Percentiles rank a stretch among this genome's conserved stretches.
Evolutionary conservation across 176 grass and related monocot genomes (phyloP).

Genomic region (Saccharum spontaneum): DNA sequence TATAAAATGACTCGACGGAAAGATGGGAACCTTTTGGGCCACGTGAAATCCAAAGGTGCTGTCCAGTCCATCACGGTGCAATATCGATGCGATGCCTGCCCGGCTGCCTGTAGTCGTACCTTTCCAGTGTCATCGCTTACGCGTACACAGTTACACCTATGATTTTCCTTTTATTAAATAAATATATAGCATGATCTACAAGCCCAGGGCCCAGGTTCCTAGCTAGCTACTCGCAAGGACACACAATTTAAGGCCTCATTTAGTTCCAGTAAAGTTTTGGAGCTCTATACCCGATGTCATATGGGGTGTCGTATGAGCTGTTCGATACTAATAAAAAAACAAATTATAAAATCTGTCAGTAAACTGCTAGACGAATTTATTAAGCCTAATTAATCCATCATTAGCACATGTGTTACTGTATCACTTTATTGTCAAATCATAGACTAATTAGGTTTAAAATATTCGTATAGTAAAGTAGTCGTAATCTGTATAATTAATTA

Average conservation of each 20-base stretch:
- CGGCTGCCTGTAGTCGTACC: neutral
- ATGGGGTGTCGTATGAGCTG: too few relatives aligned
- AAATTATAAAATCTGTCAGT: too few relatives aligned
- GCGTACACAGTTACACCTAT: neutral
- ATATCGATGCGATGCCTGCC: neutral
- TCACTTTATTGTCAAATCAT: too few relatives aligned
- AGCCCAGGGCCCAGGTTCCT: neutral
- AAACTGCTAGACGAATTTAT: too few relatives aligned
- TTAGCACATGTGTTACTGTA: too few relatives aligned
- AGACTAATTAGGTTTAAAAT: too few relatives aligned
- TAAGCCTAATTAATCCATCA: too few relatives aligned
- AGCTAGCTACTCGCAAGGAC: neutral
- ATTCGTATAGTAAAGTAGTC: too few relatives aligned
- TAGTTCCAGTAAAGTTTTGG: too few relatives aligned
- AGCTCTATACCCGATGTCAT: too few relatives aligned
- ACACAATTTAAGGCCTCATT: neutral
- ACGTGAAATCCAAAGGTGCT: conserved; percentile 48
- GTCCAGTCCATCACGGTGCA: neutral
- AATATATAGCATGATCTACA: conserved; percentile 5
- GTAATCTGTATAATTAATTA: too few relatives aligned
- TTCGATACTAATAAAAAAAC: too few relatives aligned
- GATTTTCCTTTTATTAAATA: neutral
- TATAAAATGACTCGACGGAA: conserved; percentile 52
- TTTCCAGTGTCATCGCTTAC: conserved; percentile 12
- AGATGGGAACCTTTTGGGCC: conserved; percentile 40